phyloP scores from a whole-genome alignment of 495 filamentous ascomycete species.

The Neurospora intermedia region DNA sequence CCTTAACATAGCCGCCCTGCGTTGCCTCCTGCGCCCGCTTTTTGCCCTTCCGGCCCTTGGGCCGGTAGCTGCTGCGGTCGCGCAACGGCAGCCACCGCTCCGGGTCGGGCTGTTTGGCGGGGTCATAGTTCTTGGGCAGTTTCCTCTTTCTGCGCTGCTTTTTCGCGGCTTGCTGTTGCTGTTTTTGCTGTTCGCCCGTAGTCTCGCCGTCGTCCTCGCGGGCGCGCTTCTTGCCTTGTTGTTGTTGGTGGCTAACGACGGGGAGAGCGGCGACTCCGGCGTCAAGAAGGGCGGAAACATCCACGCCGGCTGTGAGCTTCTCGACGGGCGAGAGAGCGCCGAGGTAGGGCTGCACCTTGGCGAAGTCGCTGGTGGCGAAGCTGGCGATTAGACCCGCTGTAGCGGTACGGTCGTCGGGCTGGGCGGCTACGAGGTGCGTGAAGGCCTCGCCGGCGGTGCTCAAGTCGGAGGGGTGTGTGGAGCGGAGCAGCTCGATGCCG shows the following conservation, averaged over 20 bases:
- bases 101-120: constrained; percentile 65
- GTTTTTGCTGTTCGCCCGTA: constrained; percentile 39
- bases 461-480: constrained; percentile 54
- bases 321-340: constrained; percentile 54
- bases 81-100: constrained; percentile 88
- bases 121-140: constrained; percentile 69
- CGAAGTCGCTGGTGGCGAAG: constrained; percentile 55
- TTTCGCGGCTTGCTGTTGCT: constrained; percentile 43
- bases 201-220: constrained; percentile 30
- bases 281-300: constrained; percentile 59
- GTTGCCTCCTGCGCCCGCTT: constrained; percentile 66
- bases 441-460: constrained; percentile 65
- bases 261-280: constrained; percentile 63
- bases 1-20: constrained; percentile 66
- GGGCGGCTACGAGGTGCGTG: constrained; percentile 47
- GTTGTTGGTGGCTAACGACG: constrained; percentile 12
- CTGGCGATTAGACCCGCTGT: constrained; percentile 78
- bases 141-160: constrained; percentile 60
- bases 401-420: constrained; percentile 53
- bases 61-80: constrained; percentile 78
- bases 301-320: constrained; percentile 53
- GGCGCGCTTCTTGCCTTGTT: constrained; percentile 19
- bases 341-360: constrained; percentile 48
- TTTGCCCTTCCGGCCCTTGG: constrained; percentile 86
- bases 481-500: constrained; percentile 67